Conservation (phyloP, 352 stramenopile species). For the Blastocystis sp. region DNA sequence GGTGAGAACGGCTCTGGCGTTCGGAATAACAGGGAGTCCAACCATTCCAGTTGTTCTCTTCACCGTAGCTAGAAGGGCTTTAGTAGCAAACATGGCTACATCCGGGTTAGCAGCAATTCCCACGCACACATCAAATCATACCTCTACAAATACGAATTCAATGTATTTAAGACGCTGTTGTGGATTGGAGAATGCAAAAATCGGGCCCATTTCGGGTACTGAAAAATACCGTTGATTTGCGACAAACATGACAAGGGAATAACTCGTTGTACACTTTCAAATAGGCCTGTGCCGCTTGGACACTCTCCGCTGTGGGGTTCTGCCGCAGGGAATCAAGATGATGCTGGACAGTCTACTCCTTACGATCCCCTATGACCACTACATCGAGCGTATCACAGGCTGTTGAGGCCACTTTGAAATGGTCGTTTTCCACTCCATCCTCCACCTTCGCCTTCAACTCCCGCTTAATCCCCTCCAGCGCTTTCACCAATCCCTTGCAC, state of each 20-base stretch:
- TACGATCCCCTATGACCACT: background rate
- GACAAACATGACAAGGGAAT: conserved; percentile 20
- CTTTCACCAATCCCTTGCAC: background rate
- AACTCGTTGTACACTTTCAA: conserved; percentile 18
- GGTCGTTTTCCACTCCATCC: background rate
- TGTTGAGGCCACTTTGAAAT: background rate
- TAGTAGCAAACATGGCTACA: conserved; percentile 70
- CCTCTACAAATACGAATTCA: background rate
- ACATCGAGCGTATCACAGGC: conserved; percentile 15
- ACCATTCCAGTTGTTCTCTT: conserved; percentile 69
- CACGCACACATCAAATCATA: background rate
- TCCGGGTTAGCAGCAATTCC: background rate
- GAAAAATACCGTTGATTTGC: conserved; percentile 1
- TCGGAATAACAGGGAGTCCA: conserved; percentile 66
- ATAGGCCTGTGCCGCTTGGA: conserved; percentile 12
- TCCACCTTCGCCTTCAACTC: conserved; percentile 1
- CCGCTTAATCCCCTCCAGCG: background rate
- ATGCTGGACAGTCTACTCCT: background rate
- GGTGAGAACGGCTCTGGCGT: conserved; percentile 55
- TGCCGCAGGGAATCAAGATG: conserved; percentile 10
- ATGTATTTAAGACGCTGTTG: background rate
- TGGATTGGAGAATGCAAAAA: conserved; percentile 48
- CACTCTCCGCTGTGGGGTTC: conserved; percentile 24
- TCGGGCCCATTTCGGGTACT: background rate
- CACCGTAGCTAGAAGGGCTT: conserved; percentile 17